A percentile compares a stretch with the other conserved stretches of the same genome.
Conservation (phyloP, 495 filamentous ascomycete species). For the Neurospora sp. region DNA sequence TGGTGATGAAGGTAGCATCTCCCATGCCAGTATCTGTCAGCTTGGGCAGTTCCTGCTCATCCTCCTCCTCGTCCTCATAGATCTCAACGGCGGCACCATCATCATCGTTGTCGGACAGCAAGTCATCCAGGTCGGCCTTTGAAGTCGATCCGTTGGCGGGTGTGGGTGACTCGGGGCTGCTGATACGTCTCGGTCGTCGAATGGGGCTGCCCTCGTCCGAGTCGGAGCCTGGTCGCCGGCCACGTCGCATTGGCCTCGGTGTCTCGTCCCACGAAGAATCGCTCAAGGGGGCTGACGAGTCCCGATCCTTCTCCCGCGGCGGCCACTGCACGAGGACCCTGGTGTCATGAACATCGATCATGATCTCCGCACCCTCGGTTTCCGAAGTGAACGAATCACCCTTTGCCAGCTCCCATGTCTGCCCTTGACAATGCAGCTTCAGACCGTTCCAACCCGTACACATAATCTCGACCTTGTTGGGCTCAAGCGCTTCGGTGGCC, state of each 20-base stretch:
- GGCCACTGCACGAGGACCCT: slow-evolving; percentile 87
- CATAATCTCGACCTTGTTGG: slow-evolving; percentile 67
- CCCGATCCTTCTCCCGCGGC: slow-evolving; percentile 46
- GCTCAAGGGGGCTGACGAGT: slow-evolving; percentile 49
- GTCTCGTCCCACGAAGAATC: slow-evolving; percentile 64
- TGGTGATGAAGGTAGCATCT: slow-evolving; percentile 24
- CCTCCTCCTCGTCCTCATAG: slow-evolving; percentile 43
- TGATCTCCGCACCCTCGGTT: slow-evolving; percentile 81
- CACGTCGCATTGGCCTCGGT: slow-evolving; percentile 20
- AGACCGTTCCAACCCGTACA: slow-evolving; percentile 95
- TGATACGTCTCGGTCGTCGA: slow-evolving; percentile 47
- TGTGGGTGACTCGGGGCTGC: slow-evolving; percentile 67
- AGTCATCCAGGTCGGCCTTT: slow-evolving; percentile 15
- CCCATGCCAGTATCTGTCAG: slow-evolving; percentile 7
- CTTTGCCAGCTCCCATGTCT: slow-evolving; percentile 75
- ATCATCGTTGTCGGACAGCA: slow-evolving; percentile 20
- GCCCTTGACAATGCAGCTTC: slow-evolving; percentile 85
- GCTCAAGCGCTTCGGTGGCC: slow-evolving; percentile 48
- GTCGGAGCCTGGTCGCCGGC: slow-evolving; percentile 12
- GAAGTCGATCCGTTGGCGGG: slow-evolving; percentile 38
- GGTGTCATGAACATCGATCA: slow-evolving; percentile 91
- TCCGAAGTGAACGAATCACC: slow-evolving; percentile 86
- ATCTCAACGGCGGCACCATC: slow-evolving; percentile 35
- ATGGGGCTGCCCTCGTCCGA: slow-evolving; percentile 55
- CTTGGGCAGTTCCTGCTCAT: slow-evolving; percentile 31